Base-by-base conservation (phyloP, 176 grass and related monocot species). In the Aechmea fasciata region DNA sequence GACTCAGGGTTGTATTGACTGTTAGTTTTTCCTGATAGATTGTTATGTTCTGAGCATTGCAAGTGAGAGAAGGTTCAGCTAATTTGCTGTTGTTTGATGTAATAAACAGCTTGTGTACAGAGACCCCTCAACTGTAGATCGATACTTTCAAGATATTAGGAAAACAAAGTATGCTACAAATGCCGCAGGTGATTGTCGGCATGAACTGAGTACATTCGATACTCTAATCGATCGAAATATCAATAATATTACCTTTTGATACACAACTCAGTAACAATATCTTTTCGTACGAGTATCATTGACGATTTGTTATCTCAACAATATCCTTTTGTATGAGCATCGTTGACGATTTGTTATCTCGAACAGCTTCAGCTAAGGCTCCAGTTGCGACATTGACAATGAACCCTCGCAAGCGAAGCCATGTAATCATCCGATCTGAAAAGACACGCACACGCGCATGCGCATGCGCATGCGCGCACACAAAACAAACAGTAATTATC, bases 381-480 rank as follows among this genome's bases (percentile, higher is more conserved):
- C 88, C 92, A 96, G 61, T 87, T 80, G 52, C 88, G 83, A 28
- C 86, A 89, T 47, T 80, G 75, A 48, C 85, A 87, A 48, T 96
- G 88, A 48, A 96, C 88, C 63, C 83, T 81, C 48, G 92, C 88
- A 59, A 96, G 83, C 28, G 81, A 86, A 52, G 88, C 88, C 92
- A 92, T 96, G 69, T 92, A 96, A 66, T 92, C 92, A 33, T 87
- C 81, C 10, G 92, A 92, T 55, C 92, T 96, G 68, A 57, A 75
- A 13, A 41, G 5, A 41, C 6, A 7, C 4, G 6, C 33, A 41
- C 4, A 7, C 7, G 33, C 33, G 11, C 53, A 67, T 4, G 4
- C 62, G 15, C 62, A 50, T 41, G 33, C 33, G 11, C 53, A 67
- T 4, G 4, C 62, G 15, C 62, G 41, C 25, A 67, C 47, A 12